Base-by-base conservation (phyloP, 2,329 filamentous ascomycete genomes). In the Macrophomina tecta region DNA sequence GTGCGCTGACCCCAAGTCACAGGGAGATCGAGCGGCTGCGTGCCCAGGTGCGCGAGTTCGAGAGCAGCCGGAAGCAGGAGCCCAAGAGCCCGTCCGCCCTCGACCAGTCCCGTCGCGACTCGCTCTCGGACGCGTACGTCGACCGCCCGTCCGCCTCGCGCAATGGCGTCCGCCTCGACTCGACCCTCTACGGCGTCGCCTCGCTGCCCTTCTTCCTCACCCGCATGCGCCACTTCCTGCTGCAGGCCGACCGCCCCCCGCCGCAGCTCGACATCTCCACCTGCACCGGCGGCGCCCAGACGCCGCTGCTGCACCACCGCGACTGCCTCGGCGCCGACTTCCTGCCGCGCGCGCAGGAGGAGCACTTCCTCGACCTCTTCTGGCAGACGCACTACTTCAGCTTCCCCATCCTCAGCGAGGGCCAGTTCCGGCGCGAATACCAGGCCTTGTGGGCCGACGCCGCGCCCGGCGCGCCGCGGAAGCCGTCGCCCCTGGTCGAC, bases 401-500 rank as follows among this genome's bases (percentile, higher is more conserved):
- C 0, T 76, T 77, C 56, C 80, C 79, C 1, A 79, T 86, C 5
- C 67, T 85, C 4, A 77, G 84, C 38, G 82, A 84, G 68, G 68
- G 70, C 4, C 79, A 82, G 40, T 84, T 85, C 67, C 78, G 75
- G 56, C 74, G 74, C 9, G 77, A 83, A 65, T 82, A 84, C 66
- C 72, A 76, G 8, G 69, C 68, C 8, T 51, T 73, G 18, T 73
- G 72, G 73, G 64, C 68, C 2, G 56, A 18, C 56, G 1, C 11
- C 56, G 67, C 69, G 9, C 70, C 68, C 4, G 67, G 65, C 28
- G 69, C 66, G 5, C 49, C 66, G 11, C 77, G 84, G 6, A 79
- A 79, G 64, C 75, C 80, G 3, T 86, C 84, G 3, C 79, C 84
- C 3, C 76, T 86, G 0, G 82, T 84, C 1, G 85, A 86, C 67